phyloP scores from a whole-genome alignment of 352 stramenopile genomes.

The Pythium apleroticum region DNA sequence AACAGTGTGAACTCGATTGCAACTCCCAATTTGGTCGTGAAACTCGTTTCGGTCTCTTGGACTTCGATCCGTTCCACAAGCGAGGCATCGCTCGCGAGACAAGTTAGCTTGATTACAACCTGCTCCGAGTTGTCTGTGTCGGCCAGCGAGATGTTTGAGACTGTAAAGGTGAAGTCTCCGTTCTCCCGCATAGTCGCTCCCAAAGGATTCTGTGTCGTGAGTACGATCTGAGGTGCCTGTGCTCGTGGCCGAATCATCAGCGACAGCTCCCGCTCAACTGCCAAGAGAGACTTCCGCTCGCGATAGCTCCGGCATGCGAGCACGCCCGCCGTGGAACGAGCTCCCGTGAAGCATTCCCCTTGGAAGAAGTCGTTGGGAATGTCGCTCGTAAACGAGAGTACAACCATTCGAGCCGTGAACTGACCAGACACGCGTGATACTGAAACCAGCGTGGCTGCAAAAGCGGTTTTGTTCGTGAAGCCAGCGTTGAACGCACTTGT shows the following conservation, averaged over 20 bases:
- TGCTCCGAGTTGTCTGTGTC: conserved; percentile 20
- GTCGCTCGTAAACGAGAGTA: conserved; percentile 17
- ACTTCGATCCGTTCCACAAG: conserved; percentile 9
- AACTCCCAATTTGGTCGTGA: background rate
- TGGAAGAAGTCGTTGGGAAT: conserved; percentile 16
- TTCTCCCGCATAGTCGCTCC: conserved; percentile 17
- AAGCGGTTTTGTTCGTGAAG: background rate
- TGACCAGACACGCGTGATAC: conserved; percentile 9
- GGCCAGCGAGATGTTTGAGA: conserved; percentile 17
- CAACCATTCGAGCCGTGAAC: background rate
- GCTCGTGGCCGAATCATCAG: conserved; percentile 18
- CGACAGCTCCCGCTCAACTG: conserved; percentile 3
- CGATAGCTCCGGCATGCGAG: conserved; percentile 19
- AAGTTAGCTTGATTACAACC: conserved; percentile 4
- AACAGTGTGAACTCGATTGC: conserved; percentile 1
- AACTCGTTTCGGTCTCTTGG: background rate
- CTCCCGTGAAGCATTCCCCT: conserved; percentile 7
- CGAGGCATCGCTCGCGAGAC: background rate
- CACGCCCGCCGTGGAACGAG: conserved; percentile 10
- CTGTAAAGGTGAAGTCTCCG: background rate
- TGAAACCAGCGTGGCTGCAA: conserved; percentile 3
- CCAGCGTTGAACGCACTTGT: background rate
- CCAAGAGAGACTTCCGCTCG: conserved; percentile 24
- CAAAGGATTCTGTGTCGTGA: background rate
- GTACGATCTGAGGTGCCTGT: conserved; percentile 11